Conservation (phyloP, 2,329 filamentous ascomycete genomes). For the Exophiala oligosperma region DNA sequence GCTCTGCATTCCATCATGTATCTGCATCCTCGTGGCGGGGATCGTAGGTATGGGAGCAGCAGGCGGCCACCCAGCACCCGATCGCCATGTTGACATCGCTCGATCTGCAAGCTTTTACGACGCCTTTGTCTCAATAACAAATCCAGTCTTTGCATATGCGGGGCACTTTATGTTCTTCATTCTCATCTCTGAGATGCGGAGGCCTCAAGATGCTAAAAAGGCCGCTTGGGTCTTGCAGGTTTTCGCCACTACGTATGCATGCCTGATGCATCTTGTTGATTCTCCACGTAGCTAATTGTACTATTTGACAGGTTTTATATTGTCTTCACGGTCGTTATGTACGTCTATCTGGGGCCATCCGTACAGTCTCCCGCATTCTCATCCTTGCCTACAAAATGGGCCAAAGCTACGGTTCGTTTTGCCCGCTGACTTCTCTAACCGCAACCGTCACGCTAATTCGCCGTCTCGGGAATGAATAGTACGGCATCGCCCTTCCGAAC, state of each 20-base stretch:
- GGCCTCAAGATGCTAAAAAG: slow-evolving; percentile 53
- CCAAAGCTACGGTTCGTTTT: slow-evolving; percentile 43
- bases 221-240: slow-evolving; percentile 52
- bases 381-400: slow-evolving; percentile 47
- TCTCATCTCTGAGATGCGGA: slow-evolving; percentile 55
- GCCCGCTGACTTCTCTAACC: background rate
- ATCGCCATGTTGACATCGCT: slow-evolving; percentile 41
- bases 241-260: slow-evolving; percentile 43
- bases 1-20: slow-evolving; percentile 46
- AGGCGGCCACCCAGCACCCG: slow-evolving; percentile 42
- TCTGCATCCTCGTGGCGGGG: slow-evolving; percentile 52
- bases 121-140: slow-evolving; percentile 51
- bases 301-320: slow-evolving; percentile 42
- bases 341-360: slow-evolving; percentile 50
- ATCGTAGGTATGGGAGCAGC: slow-evolving; percentile 54
- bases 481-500: slow-evolving; percentile 47
- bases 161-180: slow-evolving; percentile 58
- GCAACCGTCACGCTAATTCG: background rate
- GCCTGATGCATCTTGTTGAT: too few species aligned
- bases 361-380: slow-evolving; percentile 52
- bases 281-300: too few species aligned
- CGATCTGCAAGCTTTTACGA: slow-evolving; percentile 43
- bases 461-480: slow-evolving; percentile 27
- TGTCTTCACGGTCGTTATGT: slow-evolving; percentile 52
- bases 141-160: slow-evolving; percentile 55